Evolutionary conservation across 306 rosid genomes (phyloP), one percentile per base, ranked within the genome.

Genomic region (Begonia loranthoides): DNA sequence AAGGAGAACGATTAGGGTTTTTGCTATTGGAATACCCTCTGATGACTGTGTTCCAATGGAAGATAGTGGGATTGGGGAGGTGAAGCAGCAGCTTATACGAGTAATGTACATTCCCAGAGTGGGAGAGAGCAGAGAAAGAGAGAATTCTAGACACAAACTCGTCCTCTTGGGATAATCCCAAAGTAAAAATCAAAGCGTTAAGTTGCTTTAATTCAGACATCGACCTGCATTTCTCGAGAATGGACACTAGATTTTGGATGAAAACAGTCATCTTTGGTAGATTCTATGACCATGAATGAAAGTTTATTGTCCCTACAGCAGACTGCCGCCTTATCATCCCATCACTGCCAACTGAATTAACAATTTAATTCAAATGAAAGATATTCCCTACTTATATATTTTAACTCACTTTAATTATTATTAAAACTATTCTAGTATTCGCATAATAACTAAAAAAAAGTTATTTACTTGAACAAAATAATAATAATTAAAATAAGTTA

Each of bases 1-100:
- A 74, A 1, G 79, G 44, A 0, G 87, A 79, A 49, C 54, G 64
- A 47, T 61, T 76, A 33, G 93, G 95, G 58, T 61, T 72, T 61
- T 55, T 74, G 79, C 79, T 72, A 34, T 63, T 72, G 52, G 87
- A 74, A 55, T 65, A 82, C 10, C 83, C 87, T 70, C 87, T 72
- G 36, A 79, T 70, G 59, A 86, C 60, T 34, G 73, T 70, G 69
- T 79, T 82, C 87, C 87, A 82, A 40, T 61, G 36, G 47, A 81
- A 76, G 53, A 72, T 64, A 33, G 70, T 56, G 13, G 93, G 93
- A 65, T 50, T 52, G 56, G 61, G 45, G 17, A 82, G 71, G 45
- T 79, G 84, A 28, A 83, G 65, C 50, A 86, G 64, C 58, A 74
- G 61, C 55, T 60, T 70, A 55, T 65, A 66, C 2, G 85, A 76